phyloP scores from a whole-genome alignment of 192 early-diverging fungal genomes.

The Anaeromyces robustus region DNA sequence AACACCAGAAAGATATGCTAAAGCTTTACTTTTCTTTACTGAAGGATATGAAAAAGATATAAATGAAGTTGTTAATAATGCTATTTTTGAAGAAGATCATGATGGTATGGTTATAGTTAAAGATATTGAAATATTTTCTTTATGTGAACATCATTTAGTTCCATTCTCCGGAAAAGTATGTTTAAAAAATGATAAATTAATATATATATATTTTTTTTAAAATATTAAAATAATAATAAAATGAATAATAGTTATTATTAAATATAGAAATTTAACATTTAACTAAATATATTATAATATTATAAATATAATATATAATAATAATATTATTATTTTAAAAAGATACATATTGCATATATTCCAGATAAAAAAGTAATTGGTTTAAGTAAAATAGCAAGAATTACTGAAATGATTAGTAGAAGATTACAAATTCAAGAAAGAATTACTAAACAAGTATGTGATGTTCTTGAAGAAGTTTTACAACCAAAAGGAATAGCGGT shows the following conservation, averaged over 20 bases:
- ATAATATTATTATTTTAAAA: background rate
- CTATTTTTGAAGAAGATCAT: slow-evolving; percentile 96
- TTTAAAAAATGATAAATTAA: no score
- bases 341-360: slow-evolving; percentile 93
- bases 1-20: slow-evolving; percentile 92
- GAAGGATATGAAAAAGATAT: slow-evolving; percentile 80
- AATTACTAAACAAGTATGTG: slow-evolving; percentile 92
- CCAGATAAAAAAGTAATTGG: slow-evolving; percentile 89
- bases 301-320: slow-evolving; percentile 1
- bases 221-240: background rate
- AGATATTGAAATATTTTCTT: slow-evolving; percentile 85
- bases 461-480: slow-evolving; percentile 75
- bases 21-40: slow-evolving; percentile 93
- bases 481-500: slow-evolving; percentile 95
- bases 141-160: slow-evolving; percentile 98
- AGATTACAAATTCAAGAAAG: slow-evolving; percentile 95
- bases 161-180: slow-evolving; percentile 94
- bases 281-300: no score
- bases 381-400: slow-evolving; percentile 88
- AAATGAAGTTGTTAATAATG: slow-evolving; percentile 72
- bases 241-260: background rate
- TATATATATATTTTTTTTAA: no score
- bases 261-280: no score
- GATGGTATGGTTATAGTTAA: slow-evolving; percentile 99
- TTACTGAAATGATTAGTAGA: slow-evolving; percentile 96